These are phyloP conservation scores for Emmonsiellopsis sp. DNA, from an alignment of 2,329 filamentous ascomycete species.

Conservation along the genomic window DNA sequence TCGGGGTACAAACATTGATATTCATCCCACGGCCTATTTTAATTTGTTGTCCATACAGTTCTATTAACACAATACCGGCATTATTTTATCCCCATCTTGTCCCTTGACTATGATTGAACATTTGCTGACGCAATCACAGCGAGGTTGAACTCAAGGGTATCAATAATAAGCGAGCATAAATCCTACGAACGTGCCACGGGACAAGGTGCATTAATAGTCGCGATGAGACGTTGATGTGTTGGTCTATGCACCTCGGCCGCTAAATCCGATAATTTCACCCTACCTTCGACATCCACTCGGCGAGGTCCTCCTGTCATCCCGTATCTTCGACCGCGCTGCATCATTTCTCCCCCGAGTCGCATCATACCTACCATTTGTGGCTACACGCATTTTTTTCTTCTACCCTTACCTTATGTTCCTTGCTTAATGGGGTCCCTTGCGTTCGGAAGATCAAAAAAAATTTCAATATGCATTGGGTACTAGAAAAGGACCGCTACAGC, in stretches of 20 bases:
- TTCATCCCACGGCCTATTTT: background rate
- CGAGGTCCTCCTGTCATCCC: background rate
- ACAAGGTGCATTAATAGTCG: background rate
- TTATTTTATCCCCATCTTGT: background rate
- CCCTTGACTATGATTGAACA: background rate
- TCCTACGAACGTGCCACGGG: background rate
- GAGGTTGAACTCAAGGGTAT: constrained; percentile 61
- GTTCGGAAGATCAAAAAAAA: background rate
- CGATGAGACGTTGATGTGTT: background rate
- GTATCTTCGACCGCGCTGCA: background rate
- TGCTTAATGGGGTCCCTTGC: background rate
- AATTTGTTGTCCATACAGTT: background rate
- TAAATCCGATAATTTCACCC: background rate
- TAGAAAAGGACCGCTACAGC: background rate
- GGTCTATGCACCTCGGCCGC: background rate
- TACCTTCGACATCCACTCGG: background rate
- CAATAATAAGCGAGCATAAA: constrained; percentile 39
- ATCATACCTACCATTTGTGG: background rate
- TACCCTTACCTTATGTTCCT: background rate
- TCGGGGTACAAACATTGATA: too few relatives aligned
- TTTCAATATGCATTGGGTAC: background rate
- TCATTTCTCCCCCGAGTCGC: background rate
- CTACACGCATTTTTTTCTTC: background rate
- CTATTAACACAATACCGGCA: too few relatives aligned
- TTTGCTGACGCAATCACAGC: constrained; percentile 30